These are phyloP conservation scores for Anthracocystis walkeri DNA, from an alignment of 1,284 basidiomycete genomes.

Conservation along the genomic window DNA sequence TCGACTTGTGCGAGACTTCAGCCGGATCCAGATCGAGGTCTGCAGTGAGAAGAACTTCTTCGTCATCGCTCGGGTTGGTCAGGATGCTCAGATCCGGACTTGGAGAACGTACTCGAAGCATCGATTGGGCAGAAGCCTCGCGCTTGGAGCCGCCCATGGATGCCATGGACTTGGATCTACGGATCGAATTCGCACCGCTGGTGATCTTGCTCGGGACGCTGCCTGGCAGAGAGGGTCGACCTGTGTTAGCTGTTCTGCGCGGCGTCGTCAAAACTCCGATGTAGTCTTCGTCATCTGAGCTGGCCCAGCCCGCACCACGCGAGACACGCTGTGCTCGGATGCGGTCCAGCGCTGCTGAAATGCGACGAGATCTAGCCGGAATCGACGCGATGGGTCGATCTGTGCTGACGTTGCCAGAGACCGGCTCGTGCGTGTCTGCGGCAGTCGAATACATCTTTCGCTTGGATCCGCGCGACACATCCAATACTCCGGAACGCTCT, in stretches of 20 bases:
- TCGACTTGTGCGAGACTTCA: constrained; percentile 10
- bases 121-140: not conserved
- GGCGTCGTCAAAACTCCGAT: not conserved
- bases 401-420: not conserved
- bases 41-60: constrained; percentile 37
- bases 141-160: constrained; percentile 1
- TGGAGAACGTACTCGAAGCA: constrained; percentile 19
- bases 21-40: constrained; percentile 16
- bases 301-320: constrained; percentile 23
- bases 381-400: constrained; percentile 38
- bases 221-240: constrained; percentile 15
- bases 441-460: constrained; percentile 30
- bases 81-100: constrained; percentile 37
- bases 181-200: not conserved
- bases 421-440: not conserved
- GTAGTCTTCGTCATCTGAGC: constrained; percentile 30
- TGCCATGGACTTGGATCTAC: constrained; percentile 20
- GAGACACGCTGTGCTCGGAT: constrained; percentile 26
- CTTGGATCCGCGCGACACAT: constrained; percentile 39
- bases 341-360: constrained; percentile 31
- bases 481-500: constrained; percentile 44
- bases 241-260: not conserved
- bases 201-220: constrained; percentile 1
- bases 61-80: constrained; percentile 36
- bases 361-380: constrained; percentile 31